A percentile compares a stretch with the other conserved stretches of the same genome.
Conservation (phyloP, 148 eudicot species). For the Nepenthes gracilis region DNA sequence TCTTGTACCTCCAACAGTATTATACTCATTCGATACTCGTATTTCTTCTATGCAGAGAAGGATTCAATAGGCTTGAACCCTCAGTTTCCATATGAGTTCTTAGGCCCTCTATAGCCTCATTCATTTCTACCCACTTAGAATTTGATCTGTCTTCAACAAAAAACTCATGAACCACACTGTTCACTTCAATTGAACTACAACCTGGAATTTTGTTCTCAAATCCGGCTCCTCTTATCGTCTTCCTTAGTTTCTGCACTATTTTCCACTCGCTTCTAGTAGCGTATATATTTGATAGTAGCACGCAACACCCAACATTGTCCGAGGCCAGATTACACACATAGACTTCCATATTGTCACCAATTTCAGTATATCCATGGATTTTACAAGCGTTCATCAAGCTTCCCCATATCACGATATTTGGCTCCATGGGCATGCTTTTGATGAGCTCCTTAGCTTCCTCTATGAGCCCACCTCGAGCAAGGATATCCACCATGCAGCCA, state of each 20-base stretch:
- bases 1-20: too few species aligned
- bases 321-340: conserved; percentile 17
- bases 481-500: conserved; percentile 34
- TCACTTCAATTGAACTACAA: conserved; percentile 40
- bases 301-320: conserved; percentile 28
- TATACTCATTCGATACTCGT: too few species aligned
- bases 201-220: conserved; percentile 30
- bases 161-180: conserved; percentile 27
- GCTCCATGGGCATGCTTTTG: conserved; percentile 31
- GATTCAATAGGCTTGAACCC: neutral
- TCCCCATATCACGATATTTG: conserved; percentile 29
- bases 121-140: conserved; percentile 13
- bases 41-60: too few species aligned
- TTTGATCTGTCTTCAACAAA: conserved; percentile 26
- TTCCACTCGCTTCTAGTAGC: conserved; percentile 27
- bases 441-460: conserved; percentile 26
- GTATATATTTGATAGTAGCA: conserved; percentile 31
- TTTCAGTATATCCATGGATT: conserved; percentile 19
- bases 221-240: conserved; percentile 17
- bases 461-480: conserved; percentile 25
- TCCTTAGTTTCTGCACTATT: conserved; percentile 22
- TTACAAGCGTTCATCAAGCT: conserved; percentile 21
- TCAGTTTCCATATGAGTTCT: conserved; percentile 9
- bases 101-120: conserved; percentile 8
- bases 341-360: conserved; percentile 6